Percentiles rank a stretch among this genome's conserved stretches.
Conservation (phyloP, 2,329 filamentous ascomycete species). For the Fusarium sororula region DNA sequence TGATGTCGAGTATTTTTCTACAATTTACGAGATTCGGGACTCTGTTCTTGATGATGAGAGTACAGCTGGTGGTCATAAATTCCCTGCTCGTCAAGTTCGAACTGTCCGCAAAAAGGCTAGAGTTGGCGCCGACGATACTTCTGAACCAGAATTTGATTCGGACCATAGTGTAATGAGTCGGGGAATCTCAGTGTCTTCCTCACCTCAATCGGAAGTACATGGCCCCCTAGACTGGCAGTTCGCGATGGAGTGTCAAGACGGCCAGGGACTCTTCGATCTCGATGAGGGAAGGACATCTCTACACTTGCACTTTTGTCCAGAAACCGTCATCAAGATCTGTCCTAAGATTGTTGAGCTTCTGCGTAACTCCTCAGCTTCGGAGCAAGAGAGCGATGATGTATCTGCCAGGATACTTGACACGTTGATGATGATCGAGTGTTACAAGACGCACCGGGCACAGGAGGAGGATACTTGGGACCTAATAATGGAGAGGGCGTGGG, state of each 20-base stretch:
- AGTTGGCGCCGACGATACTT: too few species aligned
- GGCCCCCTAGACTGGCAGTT: not conserved
- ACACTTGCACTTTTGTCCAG: not conserved
- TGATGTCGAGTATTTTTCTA: too few species aligned
- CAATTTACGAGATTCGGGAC: too few species aligned
- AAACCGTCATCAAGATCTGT: fast-evolving
- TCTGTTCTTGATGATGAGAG: too few species aligned
- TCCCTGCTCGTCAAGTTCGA: too few species aligned
- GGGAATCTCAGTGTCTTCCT: too few species aligned
- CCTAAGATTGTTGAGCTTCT: fast-evolving
- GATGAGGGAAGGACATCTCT: not conserved
- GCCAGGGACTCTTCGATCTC: not conserved
- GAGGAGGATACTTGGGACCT: not conserved
- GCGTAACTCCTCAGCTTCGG: fast-evolving
- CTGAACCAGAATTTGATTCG: too few species aligned
- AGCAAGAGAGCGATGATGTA: fast-evolving
- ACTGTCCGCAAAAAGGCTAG: too few species aligned
- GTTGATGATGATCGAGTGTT: fast-evolving
- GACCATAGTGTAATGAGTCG: too few species aligned
- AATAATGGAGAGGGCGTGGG: not conserved
- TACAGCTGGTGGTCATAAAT: too few species aligned
- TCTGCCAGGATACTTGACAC: fast-evolving
- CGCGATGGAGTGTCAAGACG: not conserved
- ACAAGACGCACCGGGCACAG: not conserved
- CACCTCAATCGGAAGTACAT: not conserved